Evolutionary conservation across 352 stramenopile genomes (phyloP).

Genomic region (Globisporangium spinosum): DNA sequence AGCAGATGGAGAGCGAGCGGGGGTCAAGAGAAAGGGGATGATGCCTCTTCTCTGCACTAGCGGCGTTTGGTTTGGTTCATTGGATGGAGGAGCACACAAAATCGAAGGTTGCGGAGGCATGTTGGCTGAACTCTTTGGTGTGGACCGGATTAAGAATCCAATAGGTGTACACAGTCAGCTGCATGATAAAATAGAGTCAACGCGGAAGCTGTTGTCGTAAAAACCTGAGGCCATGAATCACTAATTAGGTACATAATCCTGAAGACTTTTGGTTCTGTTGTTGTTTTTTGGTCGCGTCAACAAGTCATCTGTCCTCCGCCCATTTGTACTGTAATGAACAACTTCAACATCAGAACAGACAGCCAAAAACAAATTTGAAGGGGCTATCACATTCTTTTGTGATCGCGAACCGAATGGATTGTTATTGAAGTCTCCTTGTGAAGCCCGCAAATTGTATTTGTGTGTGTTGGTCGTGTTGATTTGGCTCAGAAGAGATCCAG

Average conservation of each 20-base stretch:
- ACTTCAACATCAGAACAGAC: background rate
- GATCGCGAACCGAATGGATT: conserved; percentile 3
- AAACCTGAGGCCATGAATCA: too few relatives aligned
- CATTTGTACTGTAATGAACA: background rate
- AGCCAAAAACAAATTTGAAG: background rate
- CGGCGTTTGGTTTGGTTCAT: background rate
- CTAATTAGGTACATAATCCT: too few relatives aligned
- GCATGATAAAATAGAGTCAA: background rate
- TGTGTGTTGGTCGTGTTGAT: background rate
- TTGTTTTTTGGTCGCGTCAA: background rate
- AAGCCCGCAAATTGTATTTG: background rate
- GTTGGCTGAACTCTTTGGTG: background rate
- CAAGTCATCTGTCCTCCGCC: background rate
- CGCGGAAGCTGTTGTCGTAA: too few relatives aligned
- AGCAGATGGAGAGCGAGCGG: background rate
- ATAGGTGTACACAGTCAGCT: background rate
- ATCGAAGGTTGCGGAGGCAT: background rate
- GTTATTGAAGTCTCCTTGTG: background rate
- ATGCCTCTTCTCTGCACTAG: background rate
- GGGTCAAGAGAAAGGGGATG: background rate
- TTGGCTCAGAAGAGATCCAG: background rate
- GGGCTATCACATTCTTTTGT: background rate
- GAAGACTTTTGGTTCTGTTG: too few relatives aligned
- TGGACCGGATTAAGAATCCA: background rate
- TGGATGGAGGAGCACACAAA: background rate